These are phyloP conservation scores for Cyclospora cayetanensis DNA, from an alignment of 169 alveolate species.

Conservation along the genomic window DNA sequence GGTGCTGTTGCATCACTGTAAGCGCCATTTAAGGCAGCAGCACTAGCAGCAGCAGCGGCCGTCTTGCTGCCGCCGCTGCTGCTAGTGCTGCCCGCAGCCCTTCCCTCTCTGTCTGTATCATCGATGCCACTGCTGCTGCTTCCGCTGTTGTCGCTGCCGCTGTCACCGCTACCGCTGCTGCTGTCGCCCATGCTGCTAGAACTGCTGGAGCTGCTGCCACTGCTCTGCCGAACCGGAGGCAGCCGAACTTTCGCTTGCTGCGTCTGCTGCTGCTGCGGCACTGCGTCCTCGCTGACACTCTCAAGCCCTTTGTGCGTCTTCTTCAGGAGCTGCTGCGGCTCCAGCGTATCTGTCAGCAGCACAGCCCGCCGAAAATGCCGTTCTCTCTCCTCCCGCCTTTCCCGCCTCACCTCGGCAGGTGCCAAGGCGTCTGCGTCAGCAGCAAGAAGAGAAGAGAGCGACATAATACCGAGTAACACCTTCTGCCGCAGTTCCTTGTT, in stretches of 20 bases:
- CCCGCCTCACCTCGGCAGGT: slow-evolving; percentile 73
- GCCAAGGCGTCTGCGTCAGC: slow-evolving; percentile 80
- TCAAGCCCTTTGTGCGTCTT: slow-evolving; percentile 71
- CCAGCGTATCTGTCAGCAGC: slow-evolving; percentile 63
- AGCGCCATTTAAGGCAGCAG: no score
- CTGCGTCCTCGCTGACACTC: slow-evolving; percentile 16
- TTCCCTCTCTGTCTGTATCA: neutral
- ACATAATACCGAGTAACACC: slow-evolving; percentile 72
- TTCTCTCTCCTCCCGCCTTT: slow-evolving; percentile 77
- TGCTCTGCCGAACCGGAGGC: neutral
- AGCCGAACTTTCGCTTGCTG: neutral
- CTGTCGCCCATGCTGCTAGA: no score
- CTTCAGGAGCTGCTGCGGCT: neutral
- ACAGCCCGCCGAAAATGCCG: slow-evolving; percentile 77
- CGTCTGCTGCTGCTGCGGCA: neutral
- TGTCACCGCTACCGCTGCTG: neutral
- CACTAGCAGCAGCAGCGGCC: neutral
- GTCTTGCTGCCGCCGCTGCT: neutral
- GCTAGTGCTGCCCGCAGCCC: neutral
- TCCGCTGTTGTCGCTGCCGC: slow-evolving; percentile 19
- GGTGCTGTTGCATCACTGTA: no score
- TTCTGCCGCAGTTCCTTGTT: slow-evolving; percentile 78
- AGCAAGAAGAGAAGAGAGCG: slow-evolving; percentile 71
- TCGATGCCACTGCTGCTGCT: slow-evolving; percentile 12
- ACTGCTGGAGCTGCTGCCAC: neutral